A percentile compares a stretch with the other conserved stretches of the same genome.
These are phyloP conservation scores for Cytospora paraplurivora DNA, from an alignment of 2,329 filamentous ascomycete genomes.

Conservation along the genomic window DNA sequence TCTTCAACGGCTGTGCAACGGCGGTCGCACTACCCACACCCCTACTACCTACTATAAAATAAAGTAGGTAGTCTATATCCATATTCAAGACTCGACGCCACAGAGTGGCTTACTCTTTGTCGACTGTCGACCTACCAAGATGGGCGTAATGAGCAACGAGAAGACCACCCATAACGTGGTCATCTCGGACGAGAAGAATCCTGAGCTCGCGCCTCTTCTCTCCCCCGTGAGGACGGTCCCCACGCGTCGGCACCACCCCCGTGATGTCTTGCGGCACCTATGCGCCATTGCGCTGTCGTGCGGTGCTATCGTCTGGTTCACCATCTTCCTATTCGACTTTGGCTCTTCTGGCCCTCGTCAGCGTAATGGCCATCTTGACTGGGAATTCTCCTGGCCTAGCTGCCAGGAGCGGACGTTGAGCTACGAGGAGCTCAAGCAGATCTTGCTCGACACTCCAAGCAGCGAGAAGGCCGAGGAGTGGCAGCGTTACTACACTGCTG, in stretches of 20 bases:
- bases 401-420: constrained; percentile 39
- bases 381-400: constrained; percentile 35
- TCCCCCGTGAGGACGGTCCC: constrained; percentile 60
- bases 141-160: constrained; percentile 20
- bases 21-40: neutral
- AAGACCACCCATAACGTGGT: constrained; percentile 22
- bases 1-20: constrained; percentile 7
- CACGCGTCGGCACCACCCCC: constrained; percentile 57
- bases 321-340: constrained; percentile 48
- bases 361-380: constrained; percentile 35
- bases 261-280: constrained; percentile 64
- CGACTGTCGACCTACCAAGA: neutral
- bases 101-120: neutral
- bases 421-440: constrained; percentile 55
- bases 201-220: constrained; percentile 69
- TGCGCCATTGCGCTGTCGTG: constrained; percentile 64
- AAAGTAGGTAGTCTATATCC: no score
- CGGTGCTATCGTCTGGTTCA: constrained; percentile 52
- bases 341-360: constrained; percentile 42
- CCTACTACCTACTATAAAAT: neutral
- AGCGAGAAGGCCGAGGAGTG: constrained; percentile 65
- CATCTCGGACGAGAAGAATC: constrained; percentile 40
- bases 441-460: constrained; percentile 61
- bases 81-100: neutral
- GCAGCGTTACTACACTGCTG: constrained; percentile 77